Evolutionary conservation across 805 yeast species (phyloP).

Genomic region (Metschnikowia chrysomelidarum): DNA sequence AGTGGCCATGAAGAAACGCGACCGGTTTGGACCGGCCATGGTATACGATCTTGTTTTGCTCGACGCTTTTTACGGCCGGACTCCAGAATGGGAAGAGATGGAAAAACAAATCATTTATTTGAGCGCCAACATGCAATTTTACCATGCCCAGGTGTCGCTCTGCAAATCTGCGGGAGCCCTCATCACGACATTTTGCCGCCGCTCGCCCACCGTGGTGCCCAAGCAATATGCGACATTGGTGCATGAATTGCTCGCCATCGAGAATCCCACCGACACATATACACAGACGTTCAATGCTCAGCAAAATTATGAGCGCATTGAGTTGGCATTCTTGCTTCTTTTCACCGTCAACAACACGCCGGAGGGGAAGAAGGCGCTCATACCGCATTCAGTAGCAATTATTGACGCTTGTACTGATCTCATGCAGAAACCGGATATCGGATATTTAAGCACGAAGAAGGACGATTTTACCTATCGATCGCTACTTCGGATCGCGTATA

Average conservation of each 20-base stretch:
- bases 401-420: slow-evolving; percentile 44
- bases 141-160: slow-evolving; percentile 63
- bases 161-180: slow-evolving; percentile 80
- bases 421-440: slow-evolving; percentile 48
- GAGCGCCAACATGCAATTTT: slow-evolving; percentile 60
- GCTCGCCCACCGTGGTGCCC: slow-evolving; percentile 15
- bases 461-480: slow-evolving; percentile 49
- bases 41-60: slow-evolving; percentile 61
- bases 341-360: slow-evolving; percentile 38
- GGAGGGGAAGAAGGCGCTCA: slow-evolving; percentile 25
- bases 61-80: slow-evolving; percentile 51
- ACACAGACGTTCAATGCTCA: slow-evolving; percentile 43
- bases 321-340: slow-evolving; percentile 57
- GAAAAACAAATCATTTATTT: slow-evolving; percentile 53
- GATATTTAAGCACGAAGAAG: slow-evolving; percentile 37
- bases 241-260: slow-evolving; percentile 49
- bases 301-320: slow-evolving; percentile 61
- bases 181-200: slow-evolving; percentile 60
- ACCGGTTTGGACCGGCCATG: slow-evolving; percentile 50
- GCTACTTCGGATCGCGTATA: slow-evolving; percentile 54
- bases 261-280: slow-evolving; percentile 50
- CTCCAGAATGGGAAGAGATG: slow-evolving; percentile 30
- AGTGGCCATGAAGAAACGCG: slow-evolving; percentile 41
- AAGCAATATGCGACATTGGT: slow-evolving; percentile 32
- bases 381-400: slow-evolving; percentile 40